Conservation (phyloP, 306 rosid species). For the Delonix regia region DNA sequence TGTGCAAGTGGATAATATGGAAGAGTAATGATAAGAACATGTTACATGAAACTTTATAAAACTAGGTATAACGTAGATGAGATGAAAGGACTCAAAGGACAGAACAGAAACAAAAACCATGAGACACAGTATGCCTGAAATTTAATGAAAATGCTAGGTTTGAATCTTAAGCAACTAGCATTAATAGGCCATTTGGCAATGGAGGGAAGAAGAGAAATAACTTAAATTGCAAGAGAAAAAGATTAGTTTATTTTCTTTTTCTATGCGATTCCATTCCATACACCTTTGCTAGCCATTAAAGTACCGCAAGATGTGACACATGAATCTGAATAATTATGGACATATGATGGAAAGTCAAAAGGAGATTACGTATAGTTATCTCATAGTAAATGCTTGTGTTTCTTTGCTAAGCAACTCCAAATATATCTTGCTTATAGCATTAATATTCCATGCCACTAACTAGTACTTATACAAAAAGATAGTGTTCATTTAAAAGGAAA, state of each 20-base stretch:
- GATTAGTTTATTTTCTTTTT: neutral
- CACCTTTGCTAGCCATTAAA: neutral
- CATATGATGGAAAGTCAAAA: neutral
- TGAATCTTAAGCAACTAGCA: neutral
- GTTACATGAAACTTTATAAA: no score
- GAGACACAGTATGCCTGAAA: neutral
- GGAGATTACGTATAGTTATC: constrained; percentile 1
- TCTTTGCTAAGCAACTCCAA: neutral
- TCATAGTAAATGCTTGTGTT: neutral
- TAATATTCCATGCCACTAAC: neutral
- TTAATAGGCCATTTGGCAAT: neutral
- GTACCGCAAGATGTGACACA: neutral
- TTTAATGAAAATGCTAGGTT: neutral
- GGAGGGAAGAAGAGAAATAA: neutral
- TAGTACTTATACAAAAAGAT: neutral
- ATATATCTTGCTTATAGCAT: neutral
- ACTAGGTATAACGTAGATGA: no score
- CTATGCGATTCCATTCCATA: neutral
- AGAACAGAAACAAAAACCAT: no score
- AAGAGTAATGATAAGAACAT: no score
- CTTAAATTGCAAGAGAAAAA: neutral
- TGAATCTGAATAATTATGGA: neutral
- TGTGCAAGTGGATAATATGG: no score
- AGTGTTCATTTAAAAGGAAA: constrained; percentile 16
- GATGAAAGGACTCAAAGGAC: no score